These are phyloP conservation scores for Alternaria atra DNA, from an alignment of 2,329 filamentous ascomycete genomes.

Conservation along the genomic window DNA sequence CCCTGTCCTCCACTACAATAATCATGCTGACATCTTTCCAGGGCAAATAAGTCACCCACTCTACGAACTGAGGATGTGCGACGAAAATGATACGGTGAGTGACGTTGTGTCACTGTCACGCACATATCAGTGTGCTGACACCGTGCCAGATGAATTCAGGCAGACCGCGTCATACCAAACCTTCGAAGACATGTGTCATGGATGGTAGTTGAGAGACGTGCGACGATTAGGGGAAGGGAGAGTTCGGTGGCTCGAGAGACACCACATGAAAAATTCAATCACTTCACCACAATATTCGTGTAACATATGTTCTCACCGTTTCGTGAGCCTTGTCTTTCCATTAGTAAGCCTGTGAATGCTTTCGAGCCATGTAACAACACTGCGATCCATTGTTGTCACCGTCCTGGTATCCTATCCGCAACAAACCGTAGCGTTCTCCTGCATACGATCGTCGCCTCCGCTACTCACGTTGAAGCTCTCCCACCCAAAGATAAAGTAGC, in stretches of 20 bases:
- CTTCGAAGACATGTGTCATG: background rate
- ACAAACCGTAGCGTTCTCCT: slow-evolving; percentile 48
- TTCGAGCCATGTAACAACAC: background rate
- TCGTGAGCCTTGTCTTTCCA: background rate
- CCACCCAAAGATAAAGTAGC: slow-evolving; percentile 50
- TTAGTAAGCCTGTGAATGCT: background rate
- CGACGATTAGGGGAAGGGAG: background rate
- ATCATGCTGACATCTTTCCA: slow-evolving; percentile 1
- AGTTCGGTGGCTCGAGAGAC: background rate
- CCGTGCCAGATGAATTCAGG: background rate
- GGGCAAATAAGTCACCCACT: slow-evolving; percentile 28
- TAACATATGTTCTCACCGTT: background rate
- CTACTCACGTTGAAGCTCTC: slow-evolving; percentile 41
- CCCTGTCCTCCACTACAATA: background rate
- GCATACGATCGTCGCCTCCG: slow-evolving; percentile 40
- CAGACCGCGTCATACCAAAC: background rate
- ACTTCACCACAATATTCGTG: background rate
- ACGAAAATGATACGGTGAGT: slow-evolving; percentile 6
- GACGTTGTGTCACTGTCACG: background rate
- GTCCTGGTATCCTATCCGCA: slow-evolving; percentile 33
- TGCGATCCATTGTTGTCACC: background rate
- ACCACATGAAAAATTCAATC: background rate
- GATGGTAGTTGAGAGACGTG: background rate
- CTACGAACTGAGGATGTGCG: background rate
- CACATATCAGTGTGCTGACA: background rate